phyloP scores from a whole-genome alignment of 352 stramenopile genomes.

The Thalassiosira livingstoniorum region DNA sequence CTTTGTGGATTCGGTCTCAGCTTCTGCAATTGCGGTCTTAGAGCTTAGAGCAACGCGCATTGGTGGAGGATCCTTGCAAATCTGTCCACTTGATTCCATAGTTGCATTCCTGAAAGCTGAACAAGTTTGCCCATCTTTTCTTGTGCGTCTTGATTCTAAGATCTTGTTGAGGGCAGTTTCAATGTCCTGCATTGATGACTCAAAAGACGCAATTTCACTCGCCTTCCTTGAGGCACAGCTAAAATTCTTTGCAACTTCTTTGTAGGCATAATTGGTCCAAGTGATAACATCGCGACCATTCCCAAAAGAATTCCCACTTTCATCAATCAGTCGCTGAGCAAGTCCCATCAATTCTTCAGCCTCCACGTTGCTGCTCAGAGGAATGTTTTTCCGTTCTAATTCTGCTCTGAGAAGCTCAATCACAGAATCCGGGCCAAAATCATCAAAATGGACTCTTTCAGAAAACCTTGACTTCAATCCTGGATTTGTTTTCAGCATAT shows the following conservation, averaged over 20 bases:
- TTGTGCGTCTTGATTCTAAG: conserved; percentile 26
- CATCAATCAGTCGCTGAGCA: conserved; percentile 18
- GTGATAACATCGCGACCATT: conserved; percentile 57
- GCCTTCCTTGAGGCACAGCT: conserved; percentile 5
- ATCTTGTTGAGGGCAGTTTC: conserved; percentile 22
- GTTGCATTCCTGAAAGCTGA: background rate
- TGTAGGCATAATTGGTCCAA: conserved; percentile 42
- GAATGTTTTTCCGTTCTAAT: conserved; percentile 23
- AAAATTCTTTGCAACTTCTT: conserved; percentile 37
- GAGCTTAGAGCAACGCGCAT: background rate
- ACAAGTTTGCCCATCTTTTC: conserved; percentile 24
- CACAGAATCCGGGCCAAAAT: conserved; percentile 85
- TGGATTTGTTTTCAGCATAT: conserved; percentile 90
- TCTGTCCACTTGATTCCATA: conserved; percentile 14
- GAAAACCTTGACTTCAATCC: conserved; percentile 92
- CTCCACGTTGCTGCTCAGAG: conserved; percentile 36
- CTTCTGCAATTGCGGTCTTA: background rate
- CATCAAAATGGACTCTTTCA: conserved; percentile 85
- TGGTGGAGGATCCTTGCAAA: background rate
- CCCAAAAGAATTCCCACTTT: conserved; percentile 35
- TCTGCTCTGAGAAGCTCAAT: conserved; percentile 20
- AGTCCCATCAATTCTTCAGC: conserved; percentile 18
- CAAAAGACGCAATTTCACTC: conserved; percentile 2
- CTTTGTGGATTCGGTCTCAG: conserved; percentile 1
- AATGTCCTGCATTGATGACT: conserved; percentile 22